Evolutionary conservation across 805 yeast species (phyloP), one percentile per base, ranked within the genome.

Genomic region (Kodamaea lidongshanica): DNA sequence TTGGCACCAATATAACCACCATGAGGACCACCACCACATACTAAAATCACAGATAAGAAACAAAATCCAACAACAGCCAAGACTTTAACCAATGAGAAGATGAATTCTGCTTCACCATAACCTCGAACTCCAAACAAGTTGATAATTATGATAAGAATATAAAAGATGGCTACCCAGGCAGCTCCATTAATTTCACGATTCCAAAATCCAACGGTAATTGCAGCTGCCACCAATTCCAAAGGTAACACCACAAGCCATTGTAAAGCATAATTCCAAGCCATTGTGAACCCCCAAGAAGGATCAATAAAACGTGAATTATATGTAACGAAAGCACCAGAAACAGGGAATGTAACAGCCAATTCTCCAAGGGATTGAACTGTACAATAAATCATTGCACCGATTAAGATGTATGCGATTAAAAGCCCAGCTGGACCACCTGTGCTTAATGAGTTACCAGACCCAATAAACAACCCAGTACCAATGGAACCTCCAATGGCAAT

Each of bases 401-500:
- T 59, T 19, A 63, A 37, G 8, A 52, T 44, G 57, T 61, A 63
- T 7, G 64, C 65, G 29, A 63, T 51, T 25, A 63, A 46, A 6
- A 63, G 44, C 32, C 64, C 66, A 4, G 79, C 83, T n/a, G 92
- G 89, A 16, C 92, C 92, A 50, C 85, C 82, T 18, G 67, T 61
- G 12, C 67, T 42, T 30, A 82, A 56, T 3, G 83, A 70, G 11
- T 67, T 54, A 37, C 84, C 83, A 2, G 86, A 71, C 48, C 86
- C 85, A 18, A 85, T 80, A 38, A 85, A 75, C 30, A 85, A 63
- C 48, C 92, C 94, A 6, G 89, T 79, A 44, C 94, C 95, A 42
- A 84, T 82, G 37, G 81, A 71, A 24, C 89, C 88, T 42, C 89
- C 92, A 38, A 83, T 65, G 29, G 92, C 87, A 57, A 83, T 83